A percentile compares a stretch with the other conserved stretches of the same genome.
Evolutionary conservation across 345 rosid genomes (phyloP).

Genomic region (Brassica incana): DNA sequence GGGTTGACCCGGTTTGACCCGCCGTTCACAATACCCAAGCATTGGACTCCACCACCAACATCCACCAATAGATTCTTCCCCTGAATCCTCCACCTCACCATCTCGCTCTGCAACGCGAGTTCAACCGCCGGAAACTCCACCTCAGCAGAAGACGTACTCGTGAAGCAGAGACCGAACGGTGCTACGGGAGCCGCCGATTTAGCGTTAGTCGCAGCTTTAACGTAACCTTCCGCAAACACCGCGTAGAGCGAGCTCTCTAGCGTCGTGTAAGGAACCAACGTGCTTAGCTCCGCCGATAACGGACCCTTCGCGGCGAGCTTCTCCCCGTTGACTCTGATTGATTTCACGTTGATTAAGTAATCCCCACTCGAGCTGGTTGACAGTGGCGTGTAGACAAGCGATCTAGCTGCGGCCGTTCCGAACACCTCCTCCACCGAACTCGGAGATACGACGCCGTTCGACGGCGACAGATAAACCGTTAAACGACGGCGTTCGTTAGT

Average conservation of each 20-base stretch:
- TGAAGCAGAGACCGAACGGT: slow-evolving; percentile 62
- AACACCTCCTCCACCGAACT: slow-evolving; percentile 38
- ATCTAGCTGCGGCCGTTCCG: slow-evolving; percentile 43
- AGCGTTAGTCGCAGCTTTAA: slow-evolving; percentile 43
- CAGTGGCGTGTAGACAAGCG: slow-evolving; percentile 60
- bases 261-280: slow-evolving; percentile 60
- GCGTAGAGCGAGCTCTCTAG: slow-evolving; percentile 59
- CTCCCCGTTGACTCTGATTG: slow-evolving; percentile 56
- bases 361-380: slow-evolving; percentile 35
- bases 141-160: slow-evolving; percentile 34
- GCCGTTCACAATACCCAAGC: slow-evolving; percentile 75
- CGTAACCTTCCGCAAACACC: slow-evolving; percentile 44
- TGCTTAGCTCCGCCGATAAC: slow-evolving; percentile 50
- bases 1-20: slow-evolving; percentile 44
- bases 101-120: slow-evolving; percentile 76
- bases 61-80: slow-evolving; percentile 66
- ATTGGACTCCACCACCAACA: slow-evolving; percentile 50
- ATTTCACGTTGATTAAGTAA: slow-evolving; percentile 52
- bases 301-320: slow-evolving; percentile 37
- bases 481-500: slow-evolving; percentile 44
- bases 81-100: slow-evolving; percentile 82
- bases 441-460: slow-evolving; percentile 48
- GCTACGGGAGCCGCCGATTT: slow-evolving; percentile 48
- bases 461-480: slow-evolving; percentile 50
- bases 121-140: slow-evolving; percentile 59